A percentile compares a stretch with the other conserved stretches of the same genome.
Conservation (phyloP, 1,284 basidiomycete genomes). For the Tilletia walkeri region DNA sequence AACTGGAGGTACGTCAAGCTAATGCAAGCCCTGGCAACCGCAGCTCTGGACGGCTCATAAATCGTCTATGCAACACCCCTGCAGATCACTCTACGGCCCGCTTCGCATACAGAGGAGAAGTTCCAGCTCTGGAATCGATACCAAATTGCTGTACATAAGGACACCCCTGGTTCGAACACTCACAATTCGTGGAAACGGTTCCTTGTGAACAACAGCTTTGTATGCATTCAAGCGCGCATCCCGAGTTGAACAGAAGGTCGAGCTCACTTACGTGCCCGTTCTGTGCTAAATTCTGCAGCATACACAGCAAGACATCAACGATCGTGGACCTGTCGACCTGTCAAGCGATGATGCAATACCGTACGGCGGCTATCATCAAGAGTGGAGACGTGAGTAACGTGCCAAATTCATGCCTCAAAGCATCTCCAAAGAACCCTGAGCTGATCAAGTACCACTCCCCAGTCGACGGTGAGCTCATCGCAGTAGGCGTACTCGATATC, state of each 20-base stretch:
- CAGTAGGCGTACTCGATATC: conserved; percentile 85
- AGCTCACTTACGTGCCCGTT: not conserved
- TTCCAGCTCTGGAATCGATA: conserved; percentile 48
- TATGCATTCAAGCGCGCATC: not conserved
- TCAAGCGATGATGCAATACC: conserved; percentile 19
- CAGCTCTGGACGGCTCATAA: too few relatives aligned
- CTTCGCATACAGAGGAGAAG: conserved; percentile 41
- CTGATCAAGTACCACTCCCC: not conserved
- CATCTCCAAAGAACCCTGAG: not conserved
- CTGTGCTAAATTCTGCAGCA: not conserved
- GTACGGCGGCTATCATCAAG: conserved; percentile 50
- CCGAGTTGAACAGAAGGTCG: not conserved
- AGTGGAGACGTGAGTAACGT: conserved; percentile 37
- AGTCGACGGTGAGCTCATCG: conserved; percentile 73
- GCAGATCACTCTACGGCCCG: conserved; percentile 23
- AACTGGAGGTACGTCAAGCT: not conserved
- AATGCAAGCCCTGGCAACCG: too few relatives aligned
- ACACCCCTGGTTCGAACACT: conserved; percentile 37
- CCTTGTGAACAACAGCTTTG: conserved; percentile 28
- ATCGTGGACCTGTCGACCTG: conserved; percentile 18
- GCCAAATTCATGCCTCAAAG: not conserved
- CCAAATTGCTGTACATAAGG: conserved; percentile 43
- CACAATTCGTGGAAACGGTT: conserved; percentile 42
- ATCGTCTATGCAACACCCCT: too few relatives aligned
- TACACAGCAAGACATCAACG: not conserved